A percentile compares a stretch with the other conserved stretches of the same genome.
Evolutionary conservation across 192 early-diverging fungal species (phyloP).

Genomic region (Backusella westeae): DNA sequence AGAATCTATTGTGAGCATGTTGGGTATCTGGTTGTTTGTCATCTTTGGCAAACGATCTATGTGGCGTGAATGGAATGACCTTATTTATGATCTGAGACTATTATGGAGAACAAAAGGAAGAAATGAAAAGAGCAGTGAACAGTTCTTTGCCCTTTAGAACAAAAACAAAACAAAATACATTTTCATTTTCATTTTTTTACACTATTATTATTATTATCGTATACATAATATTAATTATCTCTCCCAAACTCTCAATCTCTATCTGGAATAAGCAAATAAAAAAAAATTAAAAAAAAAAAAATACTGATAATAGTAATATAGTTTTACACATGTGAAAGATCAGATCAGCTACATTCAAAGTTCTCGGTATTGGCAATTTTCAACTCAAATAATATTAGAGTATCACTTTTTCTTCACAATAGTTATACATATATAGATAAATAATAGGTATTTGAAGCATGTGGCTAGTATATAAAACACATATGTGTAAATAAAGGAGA

Average conservation of each 20-base stretch:
- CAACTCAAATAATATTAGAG: not conserved
- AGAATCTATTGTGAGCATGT: slow-evolving; percentile 40
- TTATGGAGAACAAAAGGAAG: slow-evolving; percentile 27
- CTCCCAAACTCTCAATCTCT: no score
- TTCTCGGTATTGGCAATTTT: not conserved
- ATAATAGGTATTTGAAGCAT: not conserved
- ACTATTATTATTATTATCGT: not conserved
- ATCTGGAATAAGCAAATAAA: no score
- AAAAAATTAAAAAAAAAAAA: not conserved
- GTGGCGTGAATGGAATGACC: slow-evolving; percentile 44
- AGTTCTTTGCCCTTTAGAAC: slow-evolving; percentile 48
- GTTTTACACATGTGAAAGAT: not conserved
- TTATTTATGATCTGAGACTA: slow-evolving; percentile 39
- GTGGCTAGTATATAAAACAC: not conserved
- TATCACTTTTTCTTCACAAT: not conserved
- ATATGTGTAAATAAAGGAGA: not conserved
- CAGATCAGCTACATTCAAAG: not conserved
- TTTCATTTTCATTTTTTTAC: not conserved
- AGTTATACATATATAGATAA: not conserved
- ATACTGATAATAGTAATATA: not conserved
- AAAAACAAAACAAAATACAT: not conserved
- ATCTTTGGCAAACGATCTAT: slow-evolving; percentile 47
- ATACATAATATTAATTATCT: not conserved
- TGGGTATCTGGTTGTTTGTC: slow-evolving; percentile 43
- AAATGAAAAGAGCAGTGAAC: slow-evolving; percentile 42